Conservation (phyloP, 352 stramenopile genomes). For the Phytophthora pistaciae region DNA sequence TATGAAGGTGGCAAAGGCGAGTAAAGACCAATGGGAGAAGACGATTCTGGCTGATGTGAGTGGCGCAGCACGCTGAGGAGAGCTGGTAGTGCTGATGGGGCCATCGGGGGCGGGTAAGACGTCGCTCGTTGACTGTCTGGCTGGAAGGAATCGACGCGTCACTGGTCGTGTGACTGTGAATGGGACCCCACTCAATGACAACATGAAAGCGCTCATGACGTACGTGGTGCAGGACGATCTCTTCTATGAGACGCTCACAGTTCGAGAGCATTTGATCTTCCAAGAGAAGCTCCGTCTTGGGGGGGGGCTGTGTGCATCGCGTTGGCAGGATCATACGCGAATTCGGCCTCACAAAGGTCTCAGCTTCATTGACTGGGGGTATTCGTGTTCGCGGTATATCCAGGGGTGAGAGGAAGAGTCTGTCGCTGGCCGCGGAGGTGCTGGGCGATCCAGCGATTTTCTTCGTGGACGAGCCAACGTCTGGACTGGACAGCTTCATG, state of each 20-base stretch:
- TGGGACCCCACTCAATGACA: conserved; percentile 46
- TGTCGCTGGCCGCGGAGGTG: conserved; percentile 82
- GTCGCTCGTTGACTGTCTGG: conserved; percentile 94
- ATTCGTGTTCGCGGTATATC: conserved; percentile 56
- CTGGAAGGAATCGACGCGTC: conserved; percentile 83
- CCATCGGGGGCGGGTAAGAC: conserved; percentile 87
- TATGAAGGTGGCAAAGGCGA: conserved; percentile 4
- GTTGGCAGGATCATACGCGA: conserved; percentile 55
- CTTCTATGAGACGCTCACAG: conserved; percentile 87
- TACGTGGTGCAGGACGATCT: conserved; percentile 93
- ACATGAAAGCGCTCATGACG: conserved; percentile 27
- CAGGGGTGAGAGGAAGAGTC: conserved; percentile 82
- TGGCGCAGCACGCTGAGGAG: conserved; percentile 48
- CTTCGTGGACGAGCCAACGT: conserved; percentile 87
- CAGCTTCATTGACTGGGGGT: conserved; percentile 58
- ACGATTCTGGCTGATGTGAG: conserved; percentile 55
- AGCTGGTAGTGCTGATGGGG: conserved; percentile 77
- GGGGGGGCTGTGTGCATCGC: conserved; percentile 10
- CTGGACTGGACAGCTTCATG: conserved; percentile 65
- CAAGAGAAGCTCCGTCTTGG: conserved; percentile 80
- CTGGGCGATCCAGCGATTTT: conserved; percentile 73
- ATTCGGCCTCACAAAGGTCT: conserved; percentile 52
- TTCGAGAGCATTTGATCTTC: conserved; percentile 90
- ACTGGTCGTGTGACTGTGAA: conserved; percentile 64
- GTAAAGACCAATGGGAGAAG: conserved; percentile 16